These are phyloP conservation scores for Globisporangium iwayamae DNA, from an alignment of 352 stramenopile species.

Conservation along the genomic window DNA sequence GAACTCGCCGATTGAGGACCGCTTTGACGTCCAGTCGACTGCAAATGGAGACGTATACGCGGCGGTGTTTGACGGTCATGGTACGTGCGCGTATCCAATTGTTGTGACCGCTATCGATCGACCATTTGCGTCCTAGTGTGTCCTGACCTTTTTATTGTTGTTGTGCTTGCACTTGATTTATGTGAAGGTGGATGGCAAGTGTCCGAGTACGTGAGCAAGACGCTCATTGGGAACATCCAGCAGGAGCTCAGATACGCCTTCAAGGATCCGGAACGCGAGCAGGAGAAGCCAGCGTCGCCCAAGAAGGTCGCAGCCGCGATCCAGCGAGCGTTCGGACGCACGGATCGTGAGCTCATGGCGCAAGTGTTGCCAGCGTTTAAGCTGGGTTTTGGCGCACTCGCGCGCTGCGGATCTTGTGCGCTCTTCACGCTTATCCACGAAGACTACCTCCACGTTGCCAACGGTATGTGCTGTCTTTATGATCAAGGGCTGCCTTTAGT, in stretches of 20 bases:
- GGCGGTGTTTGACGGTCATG: conserved; percentile 89
- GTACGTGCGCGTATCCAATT: conserved; percentile 24
- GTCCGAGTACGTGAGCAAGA: conserved; percentile 82
- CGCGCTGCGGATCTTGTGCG: conserved; percentile 85
- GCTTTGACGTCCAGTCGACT: conserved; percentile 71
- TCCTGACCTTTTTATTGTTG: no score
- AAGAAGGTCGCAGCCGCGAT: conserved; percentile 65
- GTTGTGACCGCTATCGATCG: background rate
- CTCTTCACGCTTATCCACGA: conserved; percentile 78
- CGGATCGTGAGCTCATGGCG: conserved; percentile 82
- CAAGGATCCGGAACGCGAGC: conserved; percentile 26
- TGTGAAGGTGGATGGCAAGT: conserved; percentile 85
- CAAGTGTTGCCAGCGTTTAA: conserved; percentile 85
- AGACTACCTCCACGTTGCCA: conserved; percentile 81
- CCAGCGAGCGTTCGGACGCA: conserved; percentile 79
- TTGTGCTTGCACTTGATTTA: no score
- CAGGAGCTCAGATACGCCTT: conserved; percentile 58
- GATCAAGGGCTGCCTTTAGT: no score
- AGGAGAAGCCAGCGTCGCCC: conserved; percentile 28
- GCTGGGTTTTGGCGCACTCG: conserved; percentile 88
- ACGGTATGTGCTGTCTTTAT: conserved; percentile 27
- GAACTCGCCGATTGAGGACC: conserved; percentile 79
- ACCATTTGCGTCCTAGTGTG: no score
- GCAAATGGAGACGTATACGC: conserved; percentile 80
- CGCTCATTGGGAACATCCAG: conserved; percentile 78